A percentile compares a stretch with the other conserved stretches of the same genome.
phyloP scores from a whole-genome alignment of 148 eudicot species.

The Mesembryanthemum crystallinum region DNA sequence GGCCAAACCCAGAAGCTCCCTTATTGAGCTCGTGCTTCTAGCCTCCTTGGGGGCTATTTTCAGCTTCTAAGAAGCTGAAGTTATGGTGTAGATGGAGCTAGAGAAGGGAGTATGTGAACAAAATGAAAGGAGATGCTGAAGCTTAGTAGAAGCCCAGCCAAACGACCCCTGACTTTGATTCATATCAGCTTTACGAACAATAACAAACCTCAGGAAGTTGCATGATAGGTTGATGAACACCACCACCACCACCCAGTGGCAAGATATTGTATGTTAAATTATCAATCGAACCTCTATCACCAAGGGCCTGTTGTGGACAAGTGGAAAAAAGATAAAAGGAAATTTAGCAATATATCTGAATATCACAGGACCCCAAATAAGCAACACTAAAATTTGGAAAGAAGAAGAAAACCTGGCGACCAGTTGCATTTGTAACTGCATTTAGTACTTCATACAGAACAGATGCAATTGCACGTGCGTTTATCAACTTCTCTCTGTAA shows the following conservation, averaged over 20 bases:
- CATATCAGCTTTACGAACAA: not conserved
- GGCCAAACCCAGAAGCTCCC: too few species aligned
- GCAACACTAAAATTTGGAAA: not conserved
- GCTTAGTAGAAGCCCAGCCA: too few species aligned
- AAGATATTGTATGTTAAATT: constrained; percentile 79
- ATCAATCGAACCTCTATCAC: constrained; percentile 53
- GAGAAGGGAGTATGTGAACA: too few species aligned
- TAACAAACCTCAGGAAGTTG: constrained; percentile 80
- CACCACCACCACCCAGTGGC: constrained; percentile 88
- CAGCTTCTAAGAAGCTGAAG: too few species aligned
- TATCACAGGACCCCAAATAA: constrained; percentile 3
- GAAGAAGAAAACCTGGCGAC: constrained; percentile 55
- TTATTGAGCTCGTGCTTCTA: too few species aligned
- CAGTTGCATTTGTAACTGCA: constrained; percentile 74
- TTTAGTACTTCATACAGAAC: constrained; percentile 68
- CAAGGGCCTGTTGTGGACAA: constrained; percentile 49
- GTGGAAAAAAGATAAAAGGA: constrained; percentile 7
- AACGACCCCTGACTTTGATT: not conserved
- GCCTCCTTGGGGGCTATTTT: too few species aligned
- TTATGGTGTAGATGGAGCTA: too few species aligned
- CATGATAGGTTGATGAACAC: constrained; percentile 83
- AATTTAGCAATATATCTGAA: constrained; percentile 8
- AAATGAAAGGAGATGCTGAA: too few species aligned
- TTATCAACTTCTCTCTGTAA: constrained; percentile 73
- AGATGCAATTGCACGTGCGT: constrained; percentile 72